A percentile compares a stretch with the other conserved stretches of the same genome.
Conservation (phyloP, 73 alveolate genomes). For the Paramecium caudatum region DNA sequence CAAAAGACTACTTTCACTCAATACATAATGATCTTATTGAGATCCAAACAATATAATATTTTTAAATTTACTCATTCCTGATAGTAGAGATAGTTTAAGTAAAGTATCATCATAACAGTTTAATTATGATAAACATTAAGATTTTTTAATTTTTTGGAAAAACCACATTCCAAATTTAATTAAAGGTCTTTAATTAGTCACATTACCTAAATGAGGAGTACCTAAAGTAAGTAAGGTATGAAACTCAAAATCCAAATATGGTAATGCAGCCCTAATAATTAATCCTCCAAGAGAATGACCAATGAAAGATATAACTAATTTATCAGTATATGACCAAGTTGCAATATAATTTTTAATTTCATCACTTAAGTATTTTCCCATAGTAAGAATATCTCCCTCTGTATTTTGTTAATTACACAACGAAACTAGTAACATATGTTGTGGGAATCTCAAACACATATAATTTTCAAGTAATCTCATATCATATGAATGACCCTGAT, state of each 20-base stretch:
- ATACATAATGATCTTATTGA: conserved; percentile 63
- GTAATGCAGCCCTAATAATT: conserved; percentile 90
- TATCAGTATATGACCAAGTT: conserved; percentile 91
- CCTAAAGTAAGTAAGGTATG: conserved; percentile 92
- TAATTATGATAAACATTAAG: conserved; percentile 89
- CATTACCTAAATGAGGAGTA: conserved; percentile 98
- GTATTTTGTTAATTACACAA: conserved; percentile 90
- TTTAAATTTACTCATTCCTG: conserved; percentile 60
- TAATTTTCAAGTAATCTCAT: conserved; percentile 91
- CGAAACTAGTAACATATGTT: conserved; percentile 86
- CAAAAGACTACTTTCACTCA: conserved; percentile 15
- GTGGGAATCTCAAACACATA: conserved; percentile 89
- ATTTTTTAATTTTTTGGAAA: conserved; percentile 90
- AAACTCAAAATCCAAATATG: conserved; percentile 82
- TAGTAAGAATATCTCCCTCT: conserved; percentile 85
- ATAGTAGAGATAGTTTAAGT: neutral
- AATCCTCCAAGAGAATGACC: conserved; percentile 99
- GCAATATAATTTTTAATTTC: conserved; percentile 88
- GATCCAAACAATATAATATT: conserved; percentile 55
- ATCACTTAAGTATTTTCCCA: conserved; percentile 93
- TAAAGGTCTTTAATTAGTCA: conserved; percentile 88
- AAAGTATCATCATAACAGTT: conserved; percentile 89
- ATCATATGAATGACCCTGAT: conserved; percentile 95
- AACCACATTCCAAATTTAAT: conserved; percentile 98
- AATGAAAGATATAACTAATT: conserved; percentile 92